These are phyloP conservation scores for Saccharomyces uvarum DNA, from an alignment of 1,139 yeast species.

Conservation along the genomic window DNA sequence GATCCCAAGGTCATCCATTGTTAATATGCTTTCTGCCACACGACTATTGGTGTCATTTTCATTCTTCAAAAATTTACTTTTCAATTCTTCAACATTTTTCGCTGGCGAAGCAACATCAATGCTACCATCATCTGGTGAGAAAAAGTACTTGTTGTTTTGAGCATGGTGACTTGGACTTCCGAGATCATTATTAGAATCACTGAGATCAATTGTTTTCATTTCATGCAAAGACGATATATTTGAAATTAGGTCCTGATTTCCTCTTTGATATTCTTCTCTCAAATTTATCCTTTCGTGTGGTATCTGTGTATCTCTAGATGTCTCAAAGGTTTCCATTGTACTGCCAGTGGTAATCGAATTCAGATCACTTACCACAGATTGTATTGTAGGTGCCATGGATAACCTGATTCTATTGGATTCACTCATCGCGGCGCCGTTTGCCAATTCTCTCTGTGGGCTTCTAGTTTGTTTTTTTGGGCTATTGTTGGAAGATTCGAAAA, in stretches of 20 bases:
- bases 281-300: conserved; percentile 4
- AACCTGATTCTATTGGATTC: not conserved
- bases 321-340: conserved; percentile 8
- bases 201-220: not conserved
- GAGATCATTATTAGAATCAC: conserved; percentile 5
- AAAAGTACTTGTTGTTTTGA: conserved; percentile 22
- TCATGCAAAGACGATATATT: not conserved
- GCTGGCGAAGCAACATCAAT: conserved; percentile 29
- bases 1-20: conserved; percentile 2
- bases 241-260: not conserved
- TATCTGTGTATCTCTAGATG: not conserved
- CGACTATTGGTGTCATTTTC: conserved; percentile 9
- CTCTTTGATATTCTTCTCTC: conserved; percentile 11
- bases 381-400: conserved; percentile 20
- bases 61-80: conserved; percentile 23
- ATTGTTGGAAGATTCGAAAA: conserved; percentile 14
- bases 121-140: conserved; percentile 24
- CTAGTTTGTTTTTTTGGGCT: conserved; percentile 12
- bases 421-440: not conserved
- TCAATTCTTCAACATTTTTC: conserved; percentile 27
- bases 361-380: conserved; percentile 16
- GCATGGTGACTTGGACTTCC: conserved; percentile 9
- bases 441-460: not conserved
- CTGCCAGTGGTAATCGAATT: not conserved
- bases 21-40: conserved; percentile 2